Evolutionary conservation across 176 grass and related monocot genomes (phyloP), one percentile per base, ranked within the genome.

Genomic region (Lolium multiflorum): DNA sequence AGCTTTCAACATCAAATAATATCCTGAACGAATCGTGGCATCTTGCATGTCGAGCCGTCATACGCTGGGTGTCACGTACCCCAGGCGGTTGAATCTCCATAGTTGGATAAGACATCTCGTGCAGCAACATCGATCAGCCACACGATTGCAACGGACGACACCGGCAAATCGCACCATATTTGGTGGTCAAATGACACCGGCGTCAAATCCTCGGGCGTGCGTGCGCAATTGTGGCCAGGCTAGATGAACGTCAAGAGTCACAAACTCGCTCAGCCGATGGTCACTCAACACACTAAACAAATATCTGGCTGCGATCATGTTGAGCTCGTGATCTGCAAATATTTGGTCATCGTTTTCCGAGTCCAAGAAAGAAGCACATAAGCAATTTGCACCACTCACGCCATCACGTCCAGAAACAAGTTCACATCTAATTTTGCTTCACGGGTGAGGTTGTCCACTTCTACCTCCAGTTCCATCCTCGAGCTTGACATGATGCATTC

Each of bases 161-260:
- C 44, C 44, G 44, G 44, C 44, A 46, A 46, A 46, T 46, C 44
- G 44, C 44, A 46, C 44, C 44, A 46, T 46, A 46, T 46, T 46
- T 46, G 44, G 44, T 46, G 7, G 44, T 46, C 44, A 46, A 46
- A 46, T 41, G 44, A 46, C 44, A 46, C 44, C 44, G 7, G 44
- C 44, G 44, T 46, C 86, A 76, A 67, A 76, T 87, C 86, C 17
- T 8, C 7, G 2, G 57, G 9, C 85, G 18, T 74, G 67, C 20
- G 39, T 74, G 85, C 68, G 50, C 55, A 74, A 64, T 52, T 87
- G 17, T 65, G 43, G 77, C 14, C 67, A 74, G 43, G 47, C 25
- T 47, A 16, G 39, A 12, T 13, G 28, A 28, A 16, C 14, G 15
- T 81, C 66, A 3, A 0, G 5, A 9, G 6, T 46, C 39, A 41